phyloP scores from a whole-genome alignment of 1,139 yeast species.

The Magnusiomyces clavatus region DNA sequence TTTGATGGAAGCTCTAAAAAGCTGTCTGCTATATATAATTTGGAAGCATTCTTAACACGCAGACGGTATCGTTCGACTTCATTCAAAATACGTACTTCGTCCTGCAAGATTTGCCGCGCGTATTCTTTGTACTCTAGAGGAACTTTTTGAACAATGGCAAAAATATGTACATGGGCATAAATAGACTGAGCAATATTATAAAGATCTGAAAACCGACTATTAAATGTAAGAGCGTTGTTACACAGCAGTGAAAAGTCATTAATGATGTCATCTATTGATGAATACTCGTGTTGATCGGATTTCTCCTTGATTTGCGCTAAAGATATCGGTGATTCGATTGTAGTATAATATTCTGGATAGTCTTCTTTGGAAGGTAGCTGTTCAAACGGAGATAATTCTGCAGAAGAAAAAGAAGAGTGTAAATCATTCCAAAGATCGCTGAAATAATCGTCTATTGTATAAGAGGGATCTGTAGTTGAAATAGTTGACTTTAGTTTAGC shows the following conservation, averaged over 20 bases:
- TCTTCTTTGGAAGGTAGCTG: background rate
- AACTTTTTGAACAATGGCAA: background rate
- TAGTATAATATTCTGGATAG: slow-evolving; percentile 4
- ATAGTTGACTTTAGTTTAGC: background rate
- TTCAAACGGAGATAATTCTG: slow-evolving; percentile 1
- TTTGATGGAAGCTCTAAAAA: too few species aligned
- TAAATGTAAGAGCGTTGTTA: slow-evolving; percentile 1
- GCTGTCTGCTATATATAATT: too few species aligned
- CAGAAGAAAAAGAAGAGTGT: background rate
- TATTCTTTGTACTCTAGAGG: background rate
- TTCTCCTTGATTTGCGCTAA: background rate
- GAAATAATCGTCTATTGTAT: too few species aligned
- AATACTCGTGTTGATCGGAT: background rate
- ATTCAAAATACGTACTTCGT: background rate
- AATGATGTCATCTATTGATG: background rate
- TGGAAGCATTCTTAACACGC: slow-evolving; percentile 1
- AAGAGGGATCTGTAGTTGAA: too few species aligned
- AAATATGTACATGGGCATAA: background rate
- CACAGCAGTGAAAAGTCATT: slow-evolving; percentile 1
- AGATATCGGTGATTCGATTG: background rate
- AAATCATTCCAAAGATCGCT: too few species aligned
- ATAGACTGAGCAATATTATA: background rate
- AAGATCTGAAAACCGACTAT: background rate
- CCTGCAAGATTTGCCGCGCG: background rate
- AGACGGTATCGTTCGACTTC: slow-evolving; percentile 3